phyloP scores from a whole-genome alignment of 306 rosid species.

The Sechiopsis laciniata region DNA sequence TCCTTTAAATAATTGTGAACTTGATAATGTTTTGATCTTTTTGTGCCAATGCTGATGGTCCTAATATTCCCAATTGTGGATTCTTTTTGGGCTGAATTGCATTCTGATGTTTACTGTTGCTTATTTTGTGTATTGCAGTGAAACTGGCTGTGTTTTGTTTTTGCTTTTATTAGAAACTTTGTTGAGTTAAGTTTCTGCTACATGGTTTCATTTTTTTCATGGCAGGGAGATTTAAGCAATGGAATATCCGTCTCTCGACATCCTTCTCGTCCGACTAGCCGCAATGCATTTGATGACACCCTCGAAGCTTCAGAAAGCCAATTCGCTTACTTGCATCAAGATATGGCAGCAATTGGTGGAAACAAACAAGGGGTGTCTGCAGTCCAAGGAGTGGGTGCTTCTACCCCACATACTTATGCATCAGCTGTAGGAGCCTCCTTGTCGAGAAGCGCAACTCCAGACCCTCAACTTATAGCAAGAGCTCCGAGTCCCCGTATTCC shows the following conservation, averaged over 20 bases:
- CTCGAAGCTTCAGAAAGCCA: constrained; percentile 62
- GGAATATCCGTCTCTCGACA: constrained; percentile 38
- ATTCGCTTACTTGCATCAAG: constrained; percentile 47
- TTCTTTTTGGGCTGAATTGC: no score
- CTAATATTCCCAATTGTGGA: background rate
- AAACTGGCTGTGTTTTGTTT: no score
- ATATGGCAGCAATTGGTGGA: constrained; percentile 43
- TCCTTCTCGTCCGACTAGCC: constrained; percentile 85
- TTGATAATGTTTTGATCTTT: background rate
- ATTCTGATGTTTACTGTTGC: background rate
- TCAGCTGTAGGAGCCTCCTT: constrained; percentile 76
- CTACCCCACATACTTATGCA: constrained; percentile 66
- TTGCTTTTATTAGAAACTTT: background rate
- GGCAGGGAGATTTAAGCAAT: constrained; percentile 39
- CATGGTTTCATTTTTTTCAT: constrained; percentile 11
- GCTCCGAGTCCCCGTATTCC: constrained; percentile 88
- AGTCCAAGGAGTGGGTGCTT: constrained; percentile 41
- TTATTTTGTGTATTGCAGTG: background rate
- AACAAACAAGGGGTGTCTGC: constrained; percentile 54
- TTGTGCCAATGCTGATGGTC: background rate
- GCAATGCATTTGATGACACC: constrained; percentile 77
- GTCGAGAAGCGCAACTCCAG: constrained; percentile 88
- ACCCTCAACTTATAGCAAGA: constrained; percentile 66
- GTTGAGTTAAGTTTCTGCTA: background rate
- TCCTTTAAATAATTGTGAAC: background rate